Evolutionary conservation across 352 stramenopile genomes (phyloP).

Genomic region (Nothophytophthora sp.): DNA sequence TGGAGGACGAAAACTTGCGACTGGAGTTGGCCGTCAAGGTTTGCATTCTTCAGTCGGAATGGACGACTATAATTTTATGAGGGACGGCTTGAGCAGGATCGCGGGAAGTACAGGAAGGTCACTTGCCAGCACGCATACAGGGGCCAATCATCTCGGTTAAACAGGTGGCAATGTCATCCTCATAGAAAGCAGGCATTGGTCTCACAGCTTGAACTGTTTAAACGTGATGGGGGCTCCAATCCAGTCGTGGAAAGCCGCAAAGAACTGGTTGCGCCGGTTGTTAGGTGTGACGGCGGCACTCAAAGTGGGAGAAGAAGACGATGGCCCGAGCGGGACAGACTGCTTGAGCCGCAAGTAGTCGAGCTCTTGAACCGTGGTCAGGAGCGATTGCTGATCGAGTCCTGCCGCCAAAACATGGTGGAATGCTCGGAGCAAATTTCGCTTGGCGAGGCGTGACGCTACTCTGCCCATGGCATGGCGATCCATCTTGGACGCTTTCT

Average conservation of each 20-base stretch:
- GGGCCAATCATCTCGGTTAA: too few species aligned
- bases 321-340: constrained; percentile 27
- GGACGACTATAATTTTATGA: too few species aligned
- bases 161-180: neutral
- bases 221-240: constrained; percentile 27
- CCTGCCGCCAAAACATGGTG: constrained; percentile 10
- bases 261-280: constrained; percentile 25
- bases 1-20: too few species aligned
- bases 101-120: too few species aligned
- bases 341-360: constrained; percentile 44
- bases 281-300: constrained; percentile 12
- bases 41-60: too few species aligned
- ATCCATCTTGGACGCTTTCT: constrained; percentile 64
- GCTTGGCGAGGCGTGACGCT: constrained; percentile 64
- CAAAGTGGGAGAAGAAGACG: constrained; percentile 16
- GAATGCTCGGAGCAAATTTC: constrained; percentile 58
- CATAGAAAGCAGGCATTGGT: constrained; percentile 8
- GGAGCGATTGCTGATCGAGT: neutral
- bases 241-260: constrained; percentile 34
- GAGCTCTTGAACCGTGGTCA: constrained; percentile 7
- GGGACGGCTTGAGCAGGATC: too few species aligned
- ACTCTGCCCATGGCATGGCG: constrained; percentile 42
- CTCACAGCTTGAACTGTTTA: constrained; percentile 45
- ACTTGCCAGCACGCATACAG: too few species aligned
- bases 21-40: too few species aligned